phyloP scores from a whole-genome alignment of 805 yeast genomes.

The Monosporozyma unispora region DNA sequence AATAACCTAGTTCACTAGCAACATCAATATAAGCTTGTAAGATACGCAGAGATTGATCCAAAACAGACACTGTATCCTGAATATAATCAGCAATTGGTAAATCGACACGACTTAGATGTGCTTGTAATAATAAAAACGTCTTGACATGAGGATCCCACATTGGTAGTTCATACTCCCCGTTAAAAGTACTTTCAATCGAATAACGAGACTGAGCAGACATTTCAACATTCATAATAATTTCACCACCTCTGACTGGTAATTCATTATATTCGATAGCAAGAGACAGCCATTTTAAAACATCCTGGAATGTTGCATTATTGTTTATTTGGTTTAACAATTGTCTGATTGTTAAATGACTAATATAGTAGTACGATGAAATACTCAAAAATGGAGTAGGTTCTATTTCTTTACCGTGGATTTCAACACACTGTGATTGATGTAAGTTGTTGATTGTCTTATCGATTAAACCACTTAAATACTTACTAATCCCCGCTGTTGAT shows the following conservation, averaged over 20 bases:
- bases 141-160: conserved; percentile 83
- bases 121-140: conserved; percentile 71
- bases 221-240: conserved; percentile 77
- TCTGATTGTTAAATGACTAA: conserved; percentile 83
- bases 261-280: conserved; percentile 76
- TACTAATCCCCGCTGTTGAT: conserved; percentile 45
- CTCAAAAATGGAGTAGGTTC: conserved; percentile 72
- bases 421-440: conserved; percentile 63
- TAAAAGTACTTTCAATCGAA: conserved; percentile 53
- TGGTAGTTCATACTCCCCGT: conserved; percentile 43
- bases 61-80: conserved; percentile 86
- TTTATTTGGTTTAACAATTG: conserved; percentile 48
- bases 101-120: conserved; percentile 71
- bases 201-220: conserved; percentile 68
- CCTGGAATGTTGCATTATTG: conserved; percentile 33
- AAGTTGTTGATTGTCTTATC: conserved; percentile 62
- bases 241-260: conserved; percentile 85
- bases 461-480: conserved; percentile 53
- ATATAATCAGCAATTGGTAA: conserved; percentile 91
- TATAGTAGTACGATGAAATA: conserved; percentile 84
- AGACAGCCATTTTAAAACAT: conserved; percentile 38
- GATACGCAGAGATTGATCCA: conserved; percentile 91
- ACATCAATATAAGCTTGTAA: conserved; percentile 89
- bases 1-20: conserved; percentile 72
- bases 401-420: conserved; percentile 37